Evolutionary conservation across 768 basidiomycete species (phyloP).

Genomic region (Daedaleopsis nitida): DNA sequence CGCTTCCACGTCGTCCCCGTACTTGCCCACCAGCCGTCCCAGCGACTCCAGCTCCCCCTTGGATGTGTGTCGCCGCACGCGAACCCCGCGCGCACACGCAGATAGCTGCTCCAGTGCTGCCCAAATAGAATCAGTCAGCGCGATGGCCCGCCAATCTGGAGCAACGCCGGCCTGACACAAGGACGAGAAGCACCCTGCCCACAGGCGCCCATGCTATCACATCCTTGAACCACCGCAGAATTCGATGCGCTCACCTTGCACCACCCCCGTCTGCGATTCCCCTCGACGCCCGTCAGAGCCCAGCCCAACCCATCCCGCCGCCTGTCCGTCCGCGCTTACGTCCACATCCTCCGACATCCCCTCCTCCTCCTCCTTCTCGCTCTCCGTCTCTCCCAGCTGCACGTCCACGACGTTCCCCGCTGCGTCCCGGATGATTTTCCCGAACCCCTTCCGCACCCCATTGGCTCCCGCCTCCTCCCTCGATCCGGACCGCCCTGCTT

Average conservation of each 20-base stretch:
- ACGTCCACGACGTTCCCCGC: slow-evolving; percentile 74
- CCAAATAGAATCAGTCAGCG: slow-evolving; percentile 1
- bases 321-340: slow-evolving; percentile 21
- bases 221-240: slow-evolving; percentile 1
- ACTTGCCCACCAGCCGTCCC: slow-evolving; percentile 59
- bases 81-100: slow-evolving; percentile 25
- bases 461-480: slow-evolving; percentile 1
- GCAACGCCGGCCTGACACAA: not conserved
- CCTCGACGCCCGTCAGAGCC: slow-evolving; percentile 24
- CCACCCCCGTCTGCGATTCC: slow-evolving; percentile 32
- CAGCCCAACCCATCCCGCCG: slow-evolving; percentile 29
- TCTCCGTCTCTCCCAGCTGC: slow-evolving; percentile 61
- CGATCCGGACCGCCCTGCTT: slow-evolving; percentile 20
- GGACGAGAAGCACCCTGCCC: slow-evolving; percentile 1
- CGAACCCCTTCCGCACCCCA: slow-evolving; percentile 63
- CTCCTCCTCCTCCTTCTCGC: slow-evolving; percentile 37
- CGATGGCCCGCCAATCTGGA: slow-evolving; percentile 14
- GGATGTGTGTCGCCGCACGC: slow-evolving; percentile 57
- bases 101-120: slow-evolving; percentile 72
- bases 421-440: slow-evolving; percentile 80
- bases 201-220: slow-evolving; percentile 11
- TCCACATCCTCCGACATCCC: slow-evolving; percentile 38
- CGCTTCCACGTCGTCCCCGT: slow-evolving; percentile 69
- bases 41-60: slow-evolving; percentile 70
- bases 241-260: slow-evolving; percentile 40